A percentile compares a stretch with the other conserved stretches of the same genome.
Conservation (phyloP, 805 yeast genomes). For the Yarrowia sp. region DNA sequence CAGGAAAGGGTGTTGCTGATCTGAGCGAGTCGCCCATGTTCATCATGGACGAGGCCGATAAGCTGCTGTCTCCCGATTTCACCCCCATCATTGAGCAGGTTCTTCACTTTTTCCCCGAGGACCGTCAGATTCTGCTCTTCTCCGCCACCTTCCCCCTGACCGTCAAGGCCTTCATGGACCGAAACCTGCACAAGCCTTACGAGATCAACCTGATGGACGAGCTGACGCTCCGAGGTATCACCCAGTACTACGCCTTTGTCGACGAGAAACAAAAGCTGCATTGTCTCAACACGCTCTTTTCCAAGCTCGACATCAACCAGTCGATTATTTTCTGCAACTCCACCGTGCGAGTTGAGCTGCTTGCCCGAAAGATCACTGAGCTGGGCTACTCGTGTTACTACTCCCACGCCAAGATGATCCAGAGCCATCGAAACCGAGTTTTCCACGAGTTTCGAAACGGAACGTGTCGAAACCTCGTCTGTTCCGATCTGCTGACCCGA, state of each 20-base stretch:
- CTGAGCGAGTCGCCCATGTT: slow-evolving; percentile 81
- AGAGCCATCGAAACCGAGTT: slow-evolving; percentile 93
- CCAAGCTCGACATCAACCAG: slow-evolving; percentile 92
- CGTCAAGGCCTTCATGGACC: slow-evolving; percentile 88
- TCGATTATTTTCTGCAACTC: slow-evolving; percentile 97
- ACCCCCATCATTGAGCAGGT: slow-evolving; percentile 83
- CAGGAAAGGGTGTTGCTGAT: slow-evolving; percentile 83
- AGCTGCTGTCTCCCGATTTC: slow-evolving; percentile 89
- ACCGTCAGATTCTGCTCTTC: slow-evolving; percentile 81
- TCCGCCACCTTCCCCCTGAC: slow-evolving; percentile 96
- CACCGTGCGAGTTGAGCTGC: slow-evolving; percentile 89
- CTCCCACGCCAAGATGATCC: slow-evolving; percentile 97
- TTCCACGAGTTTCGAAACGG: slow-evolving; percentile 99
- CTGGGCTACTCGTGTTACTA: slow-evolving; percentile 95
- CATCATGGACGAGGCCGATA: slow-evolving; percentile 98
- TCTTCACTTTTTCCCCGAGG: slow-evolving; percentile 71
- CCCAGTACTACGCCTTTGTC: slow-evolving; percentile 97
- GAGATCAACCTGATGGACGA: slow-evolving; percentile 98
- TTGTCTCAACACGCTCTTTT: slow-evolving; percentile 90
- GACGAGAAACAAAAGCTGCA: slow-evolving; percentile 95
- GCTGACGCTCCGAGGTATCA: slow-evolving; percentile 90
- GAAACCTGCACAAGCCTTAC: slow-evolving; percentile 84
- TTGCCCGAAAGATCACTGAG: slow-evolving; percentile 95
- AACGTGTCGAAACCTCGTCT: slow-evolving; percentile 92
- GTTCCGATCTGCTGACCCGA: slow-evolving; percentile 93